Base-by-base conservation (phyloP, 768 basidiomycete species). In the Podaxis rugospora region DNA sequence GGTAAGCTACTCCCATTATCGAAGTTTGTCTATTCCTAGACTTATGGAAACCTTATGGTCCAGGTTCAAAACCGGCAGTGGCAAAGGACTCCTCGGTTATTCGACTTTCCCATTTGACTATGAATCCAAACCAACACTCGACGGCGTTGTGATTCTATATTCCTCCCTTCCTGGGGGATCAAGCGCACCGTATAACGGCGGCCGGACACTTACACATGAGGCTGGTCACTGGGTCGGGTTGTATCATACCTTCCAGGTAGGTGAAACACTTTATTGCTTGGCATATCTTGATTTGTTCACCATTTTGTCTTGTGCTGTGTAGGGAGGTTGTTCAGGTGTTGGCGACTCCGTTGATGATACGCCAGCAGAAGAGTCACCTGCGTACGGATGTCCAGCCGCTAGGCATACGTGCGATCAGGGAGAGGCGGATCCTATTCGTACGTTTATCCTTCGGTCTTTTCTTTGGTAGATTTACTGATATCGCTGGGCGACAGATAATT, bases 151-250 rank as follows among this genome's bases (percentile, higher is more conserved):
- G 28, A 72, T 77, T 10, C 69, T 78, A 21, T 70, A 67, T 66
- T 76, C 75, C 7, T 72, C 73, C 11, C 62, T 79, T 28, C 79
- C 79, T 1, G 76, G 79, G 3, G 82, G 81, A 35, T 62, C 68
- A 52, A 69, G 74, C 7, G 42, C 62, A 4, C 65, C 69, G 63
- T 83, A 76, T 71, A 77, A 84, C 66, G 61, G 69, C 39, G 78
- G 78, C 1, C 61, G 78, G 70, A 84, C 81, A 6, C 65, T 82
- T 42, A 79, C 77, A 2, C 83, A 85, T 66, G 83, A 85, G 68
- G 74, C 73, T 46, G 81, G 82, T 5, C 83, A 84, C 67, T 85
- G 83, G 82, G 68, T 74, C 50, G 82, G 83, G 14, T 73, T 83
- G 14, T 84, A 83, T 68, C 83, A 83, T 66, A 83, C 83, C 25